These are phyloP conservation scores for Puccinia polysora DNA, from an alignment of 1,284 basidiomycete genomes.

Conservation along the genomic window DNA sequence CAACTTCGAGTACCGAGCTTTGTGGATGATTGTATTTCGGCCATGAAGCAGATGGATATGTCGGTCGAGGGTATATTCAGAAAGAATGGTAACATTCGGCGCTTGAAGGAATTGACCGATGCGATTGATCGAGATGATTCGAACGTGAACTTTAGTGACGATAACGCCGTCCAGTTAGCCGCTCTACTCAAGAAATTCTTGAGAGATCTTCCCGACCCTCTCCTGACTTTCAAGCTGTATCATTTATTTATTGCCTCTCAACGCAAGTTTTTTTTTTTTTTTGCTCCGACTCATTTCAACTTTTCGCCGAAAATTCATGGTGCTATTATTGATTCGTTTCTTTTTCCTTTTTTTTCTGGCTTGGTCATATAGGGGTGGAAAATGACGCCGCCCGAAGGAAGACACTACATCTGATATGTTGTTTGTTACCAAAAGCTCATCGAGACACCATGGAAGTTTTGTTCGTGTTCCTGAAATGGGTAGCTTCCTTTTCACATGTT, in stretches of 20 bases:
- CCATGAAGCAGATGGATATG: constrained; percentile 99
- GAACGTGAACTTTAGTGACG: constrained; percentile 71
- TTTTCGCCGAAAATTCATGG: neutral
- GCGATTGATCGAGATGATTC: constrained; percentile 82
- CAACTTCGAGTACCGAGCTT: constrained; percentile 88
- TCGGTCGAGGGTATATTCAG: constrained; percentile 98
- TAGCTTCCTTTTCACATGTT: constrained; percentile 95
- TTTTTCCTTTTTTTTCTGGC: neutral
- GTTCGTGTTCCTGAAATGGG: constrained; percentile 98
- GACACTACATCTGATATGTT: constrained; percentile 76
- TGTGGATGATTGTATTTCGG: constrained; percentile 93
- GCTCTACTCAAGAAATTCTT: constrained; percentile 96
- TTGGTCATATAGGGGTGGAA: constrained; percentile 60
- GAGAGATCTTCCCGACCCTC: constrained; percentile 88
- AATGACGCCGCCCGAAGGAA: constrained; percentile 73
- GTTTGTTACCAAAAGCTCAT: constrained; percentile 85
- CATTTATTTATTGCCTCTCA: constrained; percentile 81
- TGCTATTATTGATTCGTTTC: neutral
- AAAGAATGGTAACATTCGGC: constrained; percentile 94
- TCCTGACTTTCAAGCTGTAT: constrained; percentile 91
- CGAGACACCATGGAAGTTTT: constrained; percentile 96
- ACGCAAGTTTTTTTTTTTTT: constrained; percentile 59
- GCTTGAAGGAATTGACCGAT: constrained; percentile 83
- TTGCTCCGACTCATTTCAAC: neutral
- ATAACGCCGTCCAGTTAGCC: constrained; percentile 95